Percentiles rank a stretch among this genome's conserved stretches.
Conservation (phyloP, 176 grass and related monocot genomes). For the Oryza rufipogon region DNA sequence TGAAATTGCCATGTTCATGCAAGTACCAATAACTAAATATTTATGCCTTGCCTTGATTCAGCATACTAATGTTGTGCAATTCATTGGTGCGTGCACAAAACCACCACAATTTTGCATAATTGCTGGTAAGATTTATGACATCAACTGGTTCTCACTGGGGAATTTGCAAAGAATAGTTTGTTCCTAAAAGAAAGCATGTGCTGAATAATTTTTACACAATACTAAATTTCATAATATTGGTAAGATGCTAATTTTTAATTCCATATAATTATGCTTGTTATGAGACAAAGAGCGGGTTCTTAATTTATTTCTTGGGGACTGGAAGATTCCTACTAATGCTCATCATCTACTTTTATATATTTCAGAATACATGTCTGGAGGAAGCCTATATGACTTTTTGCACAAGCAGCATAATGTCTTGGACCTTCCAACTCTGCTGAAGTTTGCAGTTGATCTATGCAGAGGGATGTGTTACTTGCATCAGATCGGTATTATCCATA, state of each 20-base stretch:
- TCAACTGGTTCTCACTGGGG: conserved; percentile 28
- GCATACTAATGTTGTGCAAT: conserved; percentile 93
- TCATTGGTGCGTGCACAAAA: conserved; percentile 96
- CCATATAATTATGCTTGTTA: conserved; percentile 28
- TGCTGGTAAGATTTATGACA: conserved; percentile 67
- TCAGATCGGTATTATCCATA: conserved; percentile 88
- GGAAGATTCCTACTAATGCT: conserved; percentile 24
- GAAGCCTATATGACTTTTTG: conserved; percentile 84
- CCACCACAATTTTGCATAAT: conserved; percentile 87
- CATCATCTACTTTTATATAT: conserved; percentile 35
- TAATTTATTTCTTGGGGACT: conserved; percentile 21
- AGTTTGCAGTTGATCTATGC: conserved; percentile 87
- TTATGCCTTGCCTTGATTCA: conserved; percentile 43
- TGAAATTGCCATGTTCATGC: not conserved
- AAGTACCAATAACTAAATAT: conserved; percentile 33
- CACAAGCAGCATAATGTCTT: conserved; percentile 81
- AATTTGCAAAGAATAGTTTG: conserved; percentile 20
- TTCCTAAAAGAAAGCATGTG: not conserved
- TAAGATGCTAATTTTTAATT: not conserved
- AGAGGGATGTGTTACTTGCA: conserved; percentile 97
- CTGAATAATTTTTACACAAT: conserved; percentile 6
- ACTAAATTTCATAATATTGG: conserved; percentile 8
- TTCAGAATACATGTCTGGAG: conserved; percentile 98
- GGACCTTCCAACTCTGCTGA: conserved; percentile 72
- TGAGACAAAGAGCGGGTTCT: conserved; percentile 14